Conservation (phyloP, 2,329 filamentous ascomycete genomes). For the Camillea tinctor region DNA sequence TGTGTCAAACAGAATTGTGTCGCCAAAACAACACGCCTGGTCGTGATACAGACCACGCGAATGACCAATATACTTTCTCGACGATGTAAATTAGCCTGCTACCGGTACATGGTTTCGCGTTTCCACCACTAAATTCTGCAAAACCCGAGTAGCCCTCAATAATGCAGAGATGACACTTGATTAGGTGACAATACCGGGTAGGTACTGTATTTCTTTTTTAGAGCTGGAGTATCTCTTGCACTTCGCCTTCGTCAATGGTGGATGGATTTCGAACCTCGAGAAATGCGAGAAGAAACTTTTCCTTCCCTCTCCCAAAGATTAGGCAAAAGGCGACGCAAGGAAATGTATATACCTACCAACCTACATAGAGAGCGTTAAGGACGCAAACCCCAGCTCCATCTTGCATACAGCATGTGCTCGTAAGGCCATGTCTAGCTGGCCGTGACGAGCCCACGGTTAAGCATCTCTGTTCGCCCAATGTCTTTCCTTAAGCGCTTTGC, state of each 20-base stretch:
- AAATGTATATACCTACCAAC: conserved; percentile 24
- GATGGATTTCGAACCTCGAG: conserved; percentile 2
- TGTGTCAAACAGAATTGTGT: conserved; percentile 3
- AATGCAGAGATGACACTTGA: not conserved
- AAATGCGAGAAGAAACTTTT: conserved; percentile 12
- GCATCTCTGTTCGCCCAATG: conserved; percentile 16
- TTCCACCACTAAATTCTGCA: not conserved
- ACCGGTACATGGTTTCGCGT: not conserved
- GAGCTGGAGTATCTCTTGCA: not conserved
- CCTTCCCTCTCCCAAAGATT: conserved; percentile 12
- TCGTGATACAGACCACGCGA: not conserved
- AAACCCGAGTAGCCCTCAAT: not conserved
- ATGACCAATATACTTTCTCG: not conserved
- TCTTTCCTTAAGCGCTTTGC: conserved; percentile 28
- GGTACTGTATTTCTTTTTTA: not conserved
- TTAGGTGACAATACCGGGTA: conserved; percentile 3
- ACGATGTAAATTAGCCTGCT: conserved; percentile 3
- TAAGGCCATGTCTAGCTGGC: conserved; percentile 10
- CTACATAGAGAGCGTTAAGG: conserved; percentile 12
- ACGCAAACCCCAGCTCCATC: conserved; percentile 3
- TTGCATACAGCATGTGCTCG: conserved; percentile 21
- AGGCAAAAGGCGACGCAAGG: conserved; percentile 16
- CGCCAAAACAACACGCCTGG: conserved; percentile 3
- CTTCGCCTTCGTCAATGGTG: conserved; percentile 7
- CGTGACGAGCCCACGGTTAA: conserved; percentile 13